Conservation (phyloP, 192 early-diverging fungal genomes). For the Backusella macrospora region DNA sequence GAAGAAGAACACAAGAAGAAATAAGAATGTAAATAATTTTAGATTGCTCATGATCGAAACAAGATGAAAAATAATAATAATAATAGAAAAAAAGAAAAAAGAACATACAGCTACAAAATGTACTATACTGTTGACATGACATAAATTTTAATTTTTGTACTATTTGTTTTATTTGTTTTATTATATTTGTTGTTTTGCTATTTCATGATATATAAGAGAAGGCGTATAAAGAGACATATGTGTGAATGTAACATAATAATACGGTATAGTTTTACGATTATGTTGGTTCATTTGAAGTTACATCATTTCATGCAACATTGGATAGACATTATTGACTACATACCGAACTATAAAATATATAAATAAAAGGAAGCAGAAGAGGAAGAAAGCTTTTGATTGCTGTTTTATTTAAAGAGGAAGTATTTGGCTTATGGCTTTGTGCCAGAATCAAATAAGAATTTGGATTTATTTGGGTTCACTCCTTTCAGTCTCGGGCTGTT, state of each 20-base stretch:
- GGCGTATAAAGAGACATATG: too few species aligned
- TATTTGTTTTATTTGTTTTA: background rate
- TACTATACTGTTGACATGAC: background rate
- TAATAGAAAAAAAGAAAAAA: too few species aligned
- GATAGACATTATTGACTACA: too few species aligned
- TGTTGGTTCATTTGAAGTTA: too few species aligned
- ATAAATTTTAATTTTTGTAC: background rate
- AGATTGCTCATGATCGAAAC: background rate
- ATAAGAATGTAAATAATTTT: constrained; percentile 27
- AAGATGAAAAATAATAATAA: background rate
- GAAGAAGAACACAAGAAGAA: constrained; percentile 43
- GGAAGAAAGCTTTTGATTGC: too few species aligned
- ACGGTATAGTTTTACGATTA: too few species aligned
- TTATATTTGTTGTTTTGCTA: background rate
- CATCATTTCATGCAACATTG: too few species aligned
- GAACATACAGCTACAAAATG: too few species aligned
- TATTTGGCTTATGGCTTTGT: background rate
- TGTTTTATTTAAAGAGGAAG: too few species aligned
- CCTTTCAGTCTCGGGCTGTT: background rate
- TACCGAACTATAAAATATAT: too few species aligned
- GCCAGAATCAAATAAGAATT: background rate
- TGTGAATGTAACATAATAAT: too few species aligned
- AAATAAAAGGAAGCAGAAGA: too few species aligned
- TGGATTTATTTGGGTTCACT: background rate
- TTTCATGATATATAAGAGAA: background rate